Evolutionary conservation across 2,329 filamentous ascomycete genomes (phyloP).

Genomic region (Aspergillus sp.): DNA sequence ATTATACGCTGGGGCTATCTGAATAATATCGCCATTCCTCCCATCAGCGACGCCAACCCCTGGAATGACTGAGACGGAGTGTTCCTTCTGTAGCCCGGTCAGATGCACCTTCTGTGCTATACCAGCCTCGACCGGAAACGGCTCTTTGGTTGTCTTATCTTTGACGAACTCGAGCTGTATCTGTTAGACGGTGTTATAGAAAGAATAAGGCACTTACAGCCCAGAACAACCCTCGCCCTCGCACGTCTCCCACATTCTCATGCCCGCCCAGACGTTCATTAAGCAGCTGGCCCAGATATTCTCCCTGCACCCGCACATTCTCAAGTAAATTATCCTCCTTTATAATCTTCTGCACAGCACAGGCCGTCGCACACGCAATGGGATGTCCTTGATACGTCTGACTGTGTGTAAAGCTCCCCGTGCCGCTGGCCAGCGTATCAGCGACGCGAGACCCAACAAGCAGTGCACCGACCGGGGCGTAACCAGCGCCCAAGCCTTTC

Average conservation of each 20-base stretch:
- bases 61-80: slow-evolving; percentile 53
- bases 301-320: slow-evolving; percentile 37
- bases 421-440: slow-evolving; percentile 46
- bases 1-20: slow-evolving; percentile 56
- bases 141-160: slow-evolving; percentile 51
- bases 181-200: neutral
- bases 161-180: slow-evolving; percentile 55
- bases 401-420: slow-evolving; percentile 52
- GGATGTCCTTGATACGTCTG: slow-evolving; percentile 60
- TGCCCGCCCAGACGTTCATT: slow-evolving; percentile 43
- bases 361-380: slow-evolving; percentile 51
- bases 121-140: slow-evolving; percentile 45
- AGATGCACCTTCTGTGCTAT: slow-evolving; percentile 49
- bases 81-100: slow-evolving; percentile 38
- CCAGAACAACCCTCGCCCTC: slow-evolving; percentile 57
- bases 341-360: slow-evolving; percentile 55
- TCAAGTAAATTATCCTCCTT: slow-evolving; percentile 49
- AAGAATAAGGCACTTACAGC: slow-evolving; percentile 38
- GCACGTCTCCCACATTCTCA: slow-evolving; percentile 53
- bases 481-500: slow-evolving; percentile 57
- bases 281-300: slow-evolving; percentile 38
- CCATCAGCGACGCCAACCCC: slow-evolving; percentile 54
- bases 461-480: slow-evolving; percentile 53
- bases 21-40: slow-evolving; percentile 52
- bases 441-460: slow-evolving; percentile 49